These are phyloP conservation scores for Yamadazyma diddensiae DNA, from an alignment of 1,139 yeast genomes.

Conservation along the genomic window DNA sequence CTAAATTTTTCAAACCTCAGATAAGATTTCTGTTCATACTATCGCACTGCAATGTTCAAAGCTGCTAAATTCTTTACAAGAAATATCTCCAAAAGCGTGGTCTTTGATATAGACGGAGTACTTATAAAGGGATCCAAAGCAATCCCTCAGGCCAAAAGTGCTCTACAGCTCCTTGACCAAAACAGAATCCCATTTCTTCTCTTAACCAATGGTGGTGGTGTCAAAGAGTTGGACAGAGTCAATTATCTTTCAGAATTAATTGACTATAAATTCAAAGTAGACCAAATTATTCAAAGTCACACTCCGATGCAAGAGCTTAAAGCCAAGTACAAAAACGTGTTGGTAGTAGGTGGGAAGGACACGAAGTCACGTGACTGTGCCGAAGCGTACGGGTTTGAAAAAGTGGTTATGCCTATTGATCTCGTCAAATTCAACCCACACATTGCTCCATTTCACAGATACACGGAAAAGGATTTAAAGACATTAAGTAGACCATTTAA, in stretches of 20 bases:
- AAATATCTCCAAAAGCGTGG: constrained; percentile 16
- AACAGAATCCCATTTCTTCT: constrained; percentile 74
- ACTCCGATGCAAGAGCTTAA: constrained; percentile 78
- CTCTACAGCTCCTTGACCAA: constrained; percentile 55
- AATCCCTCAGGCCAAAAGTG: constrained; percentile 64
- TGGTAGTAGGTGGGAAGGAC: constrained; percentile 81
- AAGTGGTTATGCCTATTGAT: constrained; percentile 77
- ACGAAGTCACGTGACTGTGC: constrained; percentile 75
- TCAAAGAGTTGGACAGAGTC: constrained; percentile 61
- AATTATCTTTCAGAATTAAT: constrained; percentile 52
- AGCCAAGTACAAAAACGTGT: constrained; percentile 51
- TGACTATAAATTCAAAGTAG: constrained; percentile 48
- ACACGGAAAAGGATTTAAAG: constrained; percentile 43
- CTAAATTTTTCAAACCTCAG: too few species aligned
- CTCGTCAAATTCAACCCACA: constrained; percentile 54
- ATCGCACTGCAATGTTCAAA: constrained; percentile 6
- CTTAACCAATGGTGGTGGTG: constrained; percentile 94
- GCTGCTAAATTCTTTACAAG: constrained; percentile 1
- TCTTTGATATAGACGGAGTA: constrained; percentile 81
- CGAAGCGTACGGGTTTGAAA: constrained; percentile 70
- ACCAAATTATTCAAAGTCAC: constrained; percentile 84
- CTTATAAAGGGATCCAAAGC: constrained; percentile 71
- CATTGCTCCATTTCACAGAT: constrained; percentile 73
- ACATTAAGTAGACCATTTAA: constrained; percentile 37
- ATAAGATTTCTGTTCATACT: too few species aligned